Base-by-base conservation (phyloP, 1,284 basidiomycete species). In the Somion occarium region DNA sequence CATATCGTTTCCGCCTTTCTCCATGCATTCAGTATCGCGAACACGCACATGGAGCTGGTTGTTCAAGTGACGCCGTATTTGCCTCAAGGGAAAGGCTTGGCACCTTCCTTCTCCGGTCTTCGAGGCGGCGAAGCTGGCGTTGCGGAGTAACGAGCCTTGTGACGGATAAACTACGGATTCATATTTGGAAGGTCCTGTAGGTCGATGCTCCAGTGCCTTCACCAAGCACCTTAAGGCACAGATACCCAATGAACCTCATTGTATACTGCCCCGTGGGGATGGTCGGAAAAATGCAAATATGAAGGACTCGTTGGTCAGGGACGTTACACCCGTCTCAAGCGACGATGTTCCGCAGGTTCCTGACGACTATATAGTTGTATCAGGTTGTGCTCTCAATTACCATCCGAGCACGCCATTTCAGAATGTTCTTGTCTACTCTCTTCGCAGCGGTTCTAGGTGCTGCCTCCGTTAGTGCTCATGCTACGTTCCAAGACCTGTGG, bases 401-500 rank as follows among this genome's bases (percentile, higher is more conserved):
- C 42, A 43, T 24, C 22, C 22, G 19, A 9, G 20, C 13, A 46
- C 27, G 9, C 44, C 38, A 25, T 22, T n/a, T 30, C 38, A 54
- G 48, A 23, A 65, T 66, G 65, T 50, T 64, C 53, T 53, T 59
- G 46, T 61, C 61, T 44, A 53, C 69, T 39, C 58, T 66, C 19
- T 57, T 71, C 22, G 59, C 64, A 19, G 70, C 70, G 7, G 63
- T 68, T 24, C 59, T 75, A 3, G 46, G 24, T 38, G 58, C 68
- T 45, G 70, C 70, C 2, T 70, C 67, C 37, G 76, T 60, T 12
- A 63, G 70, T 20, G 74, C 75, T 4, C 76, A 79, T 59, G 73
- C 77, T 20, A 79, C 77, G 3, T 80, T 75, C 67, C 76, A 80
- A 61, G 69, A 78, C 55, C 58, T 79, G 44, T 79, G 77, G 76